A percentile compares a stretch with the other conserved stretches of the same genome.
These are phyloP conservation scores for Linum lewisii DNA, from an alignment of 345 rosid genomes.

Conservation along the genomic window DNA sequence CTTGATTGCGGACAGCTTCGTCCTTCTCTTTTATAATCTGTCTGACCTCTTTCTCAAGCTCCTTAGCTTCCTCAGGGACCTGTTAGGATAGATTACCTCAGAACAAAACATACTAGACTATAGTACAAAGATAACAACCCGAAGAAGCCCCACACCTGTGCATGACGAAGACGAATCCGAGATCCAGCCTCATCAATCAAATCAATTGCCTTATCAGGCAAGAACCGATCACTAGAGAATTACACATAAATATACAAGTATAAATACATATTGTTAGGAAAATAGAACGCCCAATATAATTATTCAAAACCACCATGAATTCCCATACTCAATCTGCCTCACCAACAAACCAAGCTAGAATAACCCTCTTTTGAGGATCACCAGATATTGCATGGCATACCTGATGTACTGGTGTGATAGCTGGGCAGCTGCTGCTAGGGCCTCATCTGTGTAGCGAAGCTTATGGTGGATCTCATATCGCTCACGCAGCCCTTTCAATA, in stretches of 20 bases:
- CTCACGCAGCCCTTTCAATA: slow-evolving; percentile 2
- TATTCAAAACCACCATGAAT: neutral
- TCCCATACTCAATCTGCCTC: neutral
- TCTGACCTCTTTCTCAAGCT: slow-evolving; percentile 90
- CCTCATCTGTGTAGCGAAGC: neutral
- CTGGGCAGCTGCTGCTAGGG: slow-evolving; percentile 5
- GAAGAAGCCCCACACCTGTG: slow-evolving; percentile 15
- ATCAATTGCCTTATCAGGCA: slow-evolving; percentile 65
- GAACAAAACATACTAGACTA: neutral
- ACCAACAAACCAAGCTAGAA: no score
- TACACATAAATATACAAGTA: neutral
- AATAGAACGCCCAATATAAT: neutral
- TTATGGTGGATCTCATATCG: slow-evolving; percentile 3
- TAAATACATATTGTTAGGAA: no score
- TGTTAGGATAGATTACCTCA: slow-evolving; percentile 14
- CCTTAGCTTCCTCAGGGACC: slow-evolving; percentile 98
- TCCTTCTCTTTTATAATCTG: slow-evolving; percentile 92
- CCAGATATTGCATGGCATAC: neutral
- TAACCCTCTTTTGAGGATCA: no score
- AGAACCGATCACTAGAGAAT: slow-evolving; percentile 46
- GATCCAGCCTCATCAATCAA: slow-evolving; percentile 74
- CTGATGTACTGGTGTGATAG: slow-evolving; percentile 3
- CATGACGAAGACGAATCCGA: slow-evolving; percentile 45
- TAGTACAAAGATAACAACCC: neutral
- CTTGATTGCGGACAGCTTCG: slow-evolving; percentile 90